Conservation (phyloP, 768 basidiomycete genomes). For the Pholiota molesta region DNA sequence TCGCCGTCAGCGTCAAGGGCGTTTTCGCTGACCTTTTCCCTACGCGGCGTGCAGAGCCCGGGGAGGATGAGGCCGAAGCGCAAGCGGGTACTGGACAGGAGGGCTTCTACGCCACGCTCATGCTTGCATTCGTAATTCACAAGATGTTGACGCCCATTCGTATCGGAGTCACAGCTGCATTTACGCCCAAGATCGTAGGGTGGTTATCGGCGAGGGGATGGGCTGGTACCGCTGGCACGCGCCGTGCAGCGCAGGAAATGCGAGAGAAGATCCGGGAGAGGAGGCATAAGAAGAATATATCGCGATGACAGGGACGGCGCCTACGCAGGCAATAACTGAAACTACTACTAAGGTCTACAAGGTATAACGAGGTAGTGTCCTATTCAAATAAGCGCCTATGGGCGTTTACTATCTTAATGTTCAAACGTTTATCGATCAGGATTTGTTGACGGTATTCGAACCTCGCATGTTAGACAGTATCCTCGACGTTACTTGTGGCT, state of each 20-base stretch:
- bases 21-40: constrained; percentile 45
- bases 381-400: too few relatives aligned
- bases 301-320: neutral
- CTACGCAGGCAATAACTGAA: neutral
- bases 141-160: constrained; percentile 92
- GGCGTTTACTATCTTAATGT: too few relatives aligned
- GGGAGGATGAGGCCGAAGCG: constrained; percentile 59
- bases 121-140: constrained; percentile 95
- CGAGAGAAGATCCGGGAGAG: constrained; percentile 44
- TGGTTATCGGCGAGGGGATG: constrained; percentile 85
- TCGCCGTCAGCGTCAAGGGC: constrained; percentile 61
- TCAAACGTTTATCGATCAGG: too few relatives aligned
- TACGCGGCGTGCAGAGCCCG: too few relatives aligned
- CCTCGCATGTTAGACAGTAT: too few relatives aligned
- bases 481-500: too few relatives aligned
- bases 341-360: too few relatives aligned
- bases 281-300: constrained; percentile 7
- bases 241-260: constrained; percentile 60
- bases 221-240: constrained; percentile 74
- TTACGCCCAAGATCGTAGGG: constrained; percentile 82
- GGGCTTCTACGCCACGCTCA: constrained; percentile 89
- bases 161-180: constrained; percentile 83
- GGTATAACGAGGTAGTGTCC: too few relatives aligned
- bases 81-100: constrained; percentile 50
- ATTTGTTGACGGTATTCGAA: too few relatives aligned